Evolutionary conservation across 2,329 filamentous ascomycete genomes (phyloP), one percentile per base, ranked within the genome.

Genomic region (Pezicula rhizophila): DNA sequence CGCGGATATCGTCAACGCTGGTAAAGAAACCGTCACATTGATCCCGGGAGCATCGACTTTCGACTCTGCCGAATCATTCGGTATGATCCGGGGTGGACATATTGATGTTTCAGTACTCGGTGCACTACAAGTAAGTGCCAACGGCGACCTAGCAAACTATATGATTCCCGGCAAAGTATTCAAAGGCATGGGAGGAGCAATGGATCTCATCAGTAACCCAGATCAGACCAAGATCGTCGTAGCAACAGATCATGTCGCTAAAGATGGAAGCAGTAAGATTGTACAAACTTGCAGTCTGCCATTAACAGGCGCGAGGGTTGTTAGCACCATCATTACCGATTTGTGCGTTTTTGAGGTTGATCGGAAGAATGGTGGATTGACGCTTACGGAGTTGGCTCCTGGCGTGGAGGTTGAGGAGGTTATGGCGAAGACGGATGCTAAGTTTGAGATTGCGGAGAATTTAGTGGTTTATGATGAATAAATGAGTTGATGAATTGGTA

Each of bases 161-260:
- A 93, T 93, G 85, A 86, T 95, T 54, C 89, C 89, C 0, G 89
- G 89, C 20, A 93, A 92, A 68, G 80, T 89, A 10, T 82, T 90
- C 69, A 93, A 93, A 75, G 89, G 89, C 15, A 93, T 95, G 83
- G 89, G 89, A 52, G 84, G 84, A 25, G 84, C 84, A 15, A 87
- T 87, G 84, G 84, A 87, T 63, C 69, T 87, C 7, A 82, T 87
- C 10, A 82, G 80, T 34, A 86, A 87, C 66, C 84, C 84, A 0
- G 80, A 84, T 57, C 74, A 76, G 59, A 87, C 84, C 56, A 87
- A 85, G 73, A 84, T 87, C 57, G 81, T 87, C 4, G 82, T 87
- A 3, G 78, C 82, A 0, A 87, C 82, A 2, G 83, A 85, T 60
- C 84, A 87, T 60, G 77, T 82, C 0, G 82, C 83, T 55, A 86